Conservation (phyloP, 2,329 filamentous ascomycete genomes). For the Ceratocystis diversiconidia region DNA sequence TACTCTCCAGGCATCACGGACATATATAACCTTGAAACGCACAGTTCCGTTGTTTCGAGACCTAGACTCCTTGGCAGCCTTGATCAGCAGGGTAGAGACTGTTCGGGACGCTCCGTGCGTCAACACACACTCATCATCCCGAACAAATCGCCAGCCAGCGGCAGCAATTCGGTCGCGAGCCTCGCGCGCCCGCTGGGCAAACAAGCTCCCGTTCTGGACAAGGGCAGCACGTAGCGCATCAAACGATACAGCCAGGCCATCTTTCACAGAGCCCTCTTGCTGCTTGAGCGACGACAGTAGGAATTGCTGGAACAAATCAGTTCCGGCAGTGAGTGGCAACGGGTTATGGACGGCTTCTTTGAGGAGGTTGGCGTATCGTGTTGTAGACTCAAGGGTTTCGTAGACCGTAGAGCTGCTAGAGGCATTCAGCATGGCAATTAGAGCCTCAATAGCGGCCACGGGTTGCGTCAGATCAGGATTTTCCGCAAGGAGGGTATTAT, state of each 20-base stretch:
- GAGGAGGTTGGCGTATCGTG: slow-evolving; percentile 60
- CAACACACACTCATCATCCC: slow-evolving; percentile 66
- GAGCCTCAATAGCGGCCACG: slow-evolving; percentile 81
- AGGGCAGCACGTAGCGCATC: slow-evolving; percentile 71
- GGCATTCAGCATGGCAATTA: slow-evolving; percentile 72
- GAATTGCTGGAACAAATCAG: slow-evolving; percentile 90
- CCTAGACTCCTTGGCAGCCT: slow-evolving; percentile 34
- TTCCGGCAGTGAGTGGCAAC: slow-evolving; percentile 82
- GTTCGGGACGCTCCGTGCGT: slow-evolving; percentile 81
- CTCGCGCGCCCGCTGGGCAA: slow-evolving; percentile 75
- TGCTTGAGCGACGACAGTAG: slow-evolving; percentile 60
- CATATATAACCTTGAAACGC: slow-evolving; percentile 75
- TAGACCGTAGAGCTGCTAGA: slow-evolving; percentile 74
- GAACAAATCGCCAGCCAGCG: slow-evolving; percentile 63
- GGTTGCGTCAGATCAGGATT: slow-evolving; percentile 89
- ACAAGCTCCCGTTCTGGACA: slow-evolving; percentile 70
- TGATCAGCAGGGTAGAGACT: slow-evolving; percentile 60
- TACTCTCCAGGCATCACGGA: slow-evolving; percentile 41
- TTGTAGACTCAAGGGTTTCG: slow-evolving; percentile 80
- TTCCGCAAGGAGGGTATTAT: slow-evolving; percentile 39
- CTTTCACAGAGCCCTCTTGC: slow-evolving; percentile 23
- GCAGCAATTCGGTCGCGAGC: slow-evolving; percentile 70
- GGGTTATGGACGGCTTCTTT: slow-evolving; percentile 72
- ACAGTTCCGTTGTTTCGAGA: slow-evolving; percentile 42
- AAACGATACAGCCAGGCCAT: slow-evolving; percentile 38